These are phyloP conservation scores for Alternaria ethzedia DNA, from an alignment of 2,329 filamentous ascomycete genomes.

Conservation along the genomic window DNA sequence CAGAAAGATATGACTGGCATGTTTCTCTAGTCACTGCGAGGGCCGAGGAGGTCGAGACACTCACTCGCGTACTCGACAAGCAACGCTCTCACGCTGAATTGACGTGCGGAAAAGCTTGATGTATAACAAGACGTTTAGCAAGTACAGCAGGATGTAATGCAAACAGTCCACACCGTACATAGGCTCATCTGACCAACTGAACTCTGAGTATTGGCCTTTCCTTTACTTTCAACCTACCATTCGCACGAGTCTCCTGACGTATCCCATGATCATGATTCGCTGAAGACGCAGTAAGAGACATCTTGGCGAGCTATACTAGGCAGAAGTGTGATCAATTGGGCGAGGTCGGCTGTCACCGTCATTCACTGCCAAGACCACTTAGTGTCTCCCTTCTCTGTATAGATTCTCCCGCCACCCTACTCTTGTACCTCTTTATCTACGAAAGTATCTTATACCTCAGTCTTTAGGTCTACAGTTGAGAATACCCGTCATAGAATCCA, in stretches of 20 bases:
- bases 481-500: background rate
- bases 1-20: background rate
- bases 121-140: background rate
- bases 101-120: background rate
- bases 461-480: background rate
- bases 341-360: background rate
- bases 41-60: background rate
- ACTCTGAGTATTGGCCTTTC: background rate
- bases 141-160: background rate
- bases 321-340: background rate
- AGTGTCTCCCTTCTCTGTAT: background rate
- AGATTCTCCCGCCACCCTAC: background rate
- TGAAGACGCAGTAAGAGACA: background rate
- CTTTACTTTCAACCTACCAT: background rate
- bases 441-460: background rate
- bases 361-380: background rate
- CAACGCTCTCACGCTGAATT: background rate
- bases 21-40: background rate
- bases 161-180: background rate
- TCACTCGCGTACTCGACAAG: background rate
- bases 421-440: background rate
- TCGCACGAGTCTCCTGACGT: background rate
- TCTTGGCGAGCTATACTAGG: background rate
- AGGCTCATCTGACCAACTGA: background rate
- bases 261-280: background rate